A percentile compares a stretch with the other conserved stretches of the same genome.
phyloP scores from a whole-genome alignment of 2,329 filamentous ascomycete species.

The Colletotrichum camelliae region DNA sequence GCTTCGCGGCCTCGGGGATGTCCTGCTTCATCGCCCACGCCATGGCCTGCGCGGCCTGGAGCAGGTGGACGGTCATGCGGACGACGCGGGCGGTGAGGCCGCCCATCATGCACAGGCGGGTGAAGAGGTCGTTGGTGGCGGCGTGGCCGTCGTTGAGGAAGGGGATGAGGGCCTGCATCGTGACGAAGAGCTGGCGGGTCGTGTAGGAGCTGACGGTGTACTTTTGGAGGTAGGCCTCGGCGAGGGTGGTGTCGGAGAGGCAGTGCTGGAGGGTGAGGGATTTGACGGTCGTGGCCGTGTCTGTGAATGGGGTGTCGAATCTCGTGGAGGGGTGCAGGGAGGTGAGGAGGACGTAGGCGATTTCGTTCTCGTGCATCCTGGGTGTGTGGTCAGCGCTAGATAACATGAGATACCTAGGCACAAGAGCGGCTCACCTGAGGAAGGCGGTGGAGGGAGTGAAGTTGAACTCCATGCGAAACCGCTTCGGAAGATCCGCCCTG shows the following conservation, averaged over 20 bases:
- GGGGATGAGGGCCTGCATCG: conserved; percentile 16
- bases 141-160: conserved; percentile 9
- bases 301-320: conserved; percentile 9
- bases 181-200: conserved; percentile 11
- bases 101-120: conserved; percentile 14
- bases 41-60: conserved; percentile 17
- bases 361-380: conserved; percentile 19
- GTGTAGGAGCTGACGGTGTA: conserved; percentile 6
- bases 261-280: conserved; percentile 11
- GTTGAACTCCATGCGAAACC: conserved; percentile 5
- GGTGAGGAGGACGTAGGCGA: conserved; percentile 7
- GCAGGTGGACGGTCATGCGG: conserved; percentile 14
- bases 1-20: not conserved
- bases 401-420: not conserved
- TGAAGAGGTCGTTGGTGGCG: conserved; percentile 5
- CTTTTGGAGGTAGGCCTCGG: conserved; percentile 1
- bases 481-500: not conserved
- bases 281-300: not conserved
- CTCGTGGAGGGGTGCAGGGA: not conserved
- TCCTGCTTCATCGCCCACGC: conserved; percentile 19
- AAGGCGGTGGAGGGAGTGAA: conserved; percentile 6
- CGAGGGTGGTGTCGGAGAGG: conserved; percentile 11
- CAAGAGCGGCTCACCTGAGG: not conserved
- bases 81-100: conserved; percentile 17
- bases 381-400: not conserved